phyloP scores from a whole-genome alignment of 257 asterid species.

The Apocynum venetum region DNA sequence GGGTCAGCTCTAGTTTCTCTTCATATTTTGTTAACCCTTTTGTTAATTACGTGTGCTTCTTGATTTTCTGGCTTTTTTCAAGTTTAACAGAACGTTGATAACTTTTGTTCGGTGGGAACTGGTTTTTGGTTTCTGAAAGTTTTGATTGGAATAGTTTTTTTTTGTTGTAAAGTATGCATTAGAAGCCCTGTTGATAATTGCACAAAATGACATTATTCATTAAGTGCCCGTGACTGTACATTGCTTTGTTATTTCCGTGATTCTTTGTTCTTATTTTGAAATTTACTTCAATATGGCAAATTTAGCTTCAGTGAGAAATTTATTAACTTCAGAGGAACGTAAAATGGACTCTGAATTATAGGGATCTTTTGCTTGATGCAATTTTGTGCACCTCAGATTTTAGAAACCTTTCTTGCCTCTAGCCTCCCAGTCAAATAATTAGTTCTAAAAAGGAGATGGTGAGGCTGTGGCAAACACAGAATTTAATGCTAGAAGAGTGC shows the following conservation, averaged over 20 bases:
- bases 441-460: not conserved
- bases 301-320: not conserved
- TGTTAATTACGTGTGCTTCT: not conserved
- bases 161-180: not conserved
- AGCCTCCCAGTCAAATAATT: not conserved
- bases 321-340: not conserved
- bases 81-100: not conserved
- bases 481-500: not conserved
- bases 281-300: not conserved
- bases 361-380: not conserved
- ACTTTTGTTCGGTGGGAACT: not conserved
- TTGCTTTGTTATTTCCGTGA: not conserved
- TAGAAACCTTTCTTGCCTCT: not conserved
- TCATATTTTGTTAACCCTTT: not conserved
- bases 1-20: slow-evolving; percentile 33
- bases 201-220: too few species aligned
- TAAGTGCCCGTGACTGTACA: too few species aligned
- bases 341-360: not conserved
- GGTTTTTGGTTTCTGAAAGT: not conserved
- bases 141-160: not conserved
- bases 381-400: not conserved
- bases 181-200: too few species aligned
- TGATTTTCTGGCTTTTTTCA: not conserved
- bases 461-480: not conserved
- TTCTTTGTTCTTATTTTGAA: not conserved